Conservation (phyloP, 495 filamentous ascomycete genomes). For the Neurospora sp. region DNA sequence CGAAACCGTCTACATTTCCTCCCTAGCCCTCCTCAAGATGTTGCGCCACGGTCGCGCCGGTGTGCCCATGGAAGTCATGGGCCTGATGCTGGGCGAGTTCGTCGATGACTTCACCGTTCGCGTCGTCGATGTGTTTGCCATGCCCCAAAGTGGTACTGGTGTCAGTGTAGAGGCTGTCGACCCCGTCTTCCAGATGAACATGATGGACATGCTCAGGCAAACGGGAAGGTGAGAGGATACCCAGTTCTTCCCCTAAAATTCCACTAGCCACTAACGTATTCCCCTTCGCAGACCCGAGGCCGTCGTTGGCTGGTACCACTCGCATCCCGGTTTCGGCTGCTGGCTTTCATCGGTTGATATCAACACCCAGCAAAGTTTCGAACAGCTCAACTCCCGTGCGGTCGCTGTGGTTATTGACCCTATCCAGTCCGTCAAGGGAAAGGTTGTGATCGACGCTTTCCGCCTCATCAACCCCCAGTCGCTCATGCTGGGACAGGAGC, state of each 20-base stretch:
- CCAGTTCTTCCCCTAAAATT: background rate
- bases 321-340: conserved; percentile 96
- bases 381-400: conserved; percentile 89
- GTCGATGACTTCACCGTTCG: conserved; percentile 98
- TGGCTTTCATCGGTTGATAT: conserved; percentile 99
- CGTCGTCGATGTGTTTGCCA: conserved; percentile 96
- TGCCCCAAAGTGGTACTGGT: conserved; percentile 98
- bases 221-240: conserved; percentile 67
- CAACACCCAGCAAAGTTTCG: conserved; percentile 98
- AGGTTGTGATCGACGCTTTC: conserved; percentile 98
- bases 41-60: conserved; percentile 91
- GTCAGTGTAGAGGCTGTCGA: conserved; percentile 98
- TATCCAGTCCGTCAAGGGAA: conserved; percentile 98
- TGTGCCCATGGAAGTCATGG: conserved; percentile 99
- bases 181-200: conserved; percentile 96
- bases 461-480: conserved; percentile 97
- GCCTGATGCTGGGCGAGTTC: conserved; percentile 96
- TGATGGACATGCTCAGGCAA: conserved; percentile 99
- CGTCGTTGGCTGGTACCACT: conserved; percentile 99
- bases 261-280: conserved; percentile 7
- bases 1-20: conserved; percentile 98
- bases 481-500: conserved; percentile 96
- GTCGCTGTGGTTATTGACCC: conserved; percentile 97
- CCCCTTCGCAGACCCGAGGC: conserved; percentile 64
- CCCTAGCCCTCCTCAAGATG: conserved; percentile 96